Conservation (phyloP, 495 filamentous ascomycete species). For the Thermothielavioides terrestris region DNA sequence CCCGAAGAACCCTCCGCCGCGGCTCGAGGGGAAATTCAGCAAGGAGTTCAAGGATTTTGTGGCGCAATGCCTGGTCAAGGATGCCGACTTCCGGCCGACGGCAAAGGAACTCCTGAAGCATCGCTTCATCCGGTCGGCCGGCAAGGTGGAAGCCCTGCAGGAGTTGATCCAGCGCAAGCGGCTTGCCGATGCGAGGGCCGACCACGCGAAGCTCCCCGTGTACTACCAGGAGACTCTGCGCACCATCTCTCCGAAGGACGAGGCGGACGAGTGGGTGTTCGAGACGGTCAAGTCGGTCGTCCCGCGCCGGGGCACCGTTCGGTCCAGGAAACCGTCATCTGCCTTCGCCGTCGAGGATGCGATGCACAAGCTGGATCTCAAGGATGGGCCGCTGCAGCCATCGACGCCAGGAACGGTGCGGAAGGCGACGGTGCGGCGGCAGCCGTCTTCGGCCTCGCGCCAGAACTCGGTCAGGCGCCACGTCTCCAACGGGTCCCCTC, state of each 20-base stretch:
- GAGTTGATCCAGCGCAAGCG: conserved; percentile 83
- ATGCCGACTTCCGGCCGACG: conserved; percentile 71
- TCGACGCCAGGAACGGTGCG: conserved; percentile 45
- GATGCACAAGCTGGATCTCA: conserved; percentile 52
- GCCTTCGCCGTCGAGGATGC: conserved; percentile 45
- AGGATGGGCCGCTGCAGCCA: conserved; percentile 45
- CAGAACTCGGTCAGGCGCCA: conserved; percentile 18
- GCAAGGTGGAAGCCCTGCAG: conserved; percentile 73
- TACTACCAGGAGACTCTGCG: conserved; percentile 89
- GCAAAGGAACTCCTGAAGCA: conserved; percentile 88
- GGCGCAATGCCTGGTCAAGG: conserved; percentile 78
- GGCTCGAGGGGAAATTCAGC: conserved; percentile 80
- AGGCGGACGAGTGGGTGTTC: conserved; percentile 93
- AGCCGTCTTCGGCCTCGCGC: conserved; percentile 40
- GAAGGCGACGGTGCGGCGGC: conserved; percentile 42
- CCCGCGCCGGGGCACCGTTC: conserved; percentile 35
- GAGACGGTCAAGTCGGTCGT: conserved; percentile 72
- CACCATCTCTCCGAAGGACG: conserved; percentile 56
- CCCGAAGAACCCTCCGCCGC: conserved; percentile 80
- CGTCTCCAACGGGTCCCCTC: conserved; percentile 36
- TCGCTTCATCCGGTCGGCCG: conserved; percentile 76
- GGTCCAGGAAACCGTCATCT: conserved; percentile 46
- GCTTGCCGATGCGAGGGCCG: conserved; percentile 61
- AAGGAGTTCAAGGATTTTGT: conserved; percentile 92
- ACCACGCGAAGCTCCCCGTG: conserved; percentile 51